Conservation (phyloP, 1,284 basidiomycete species). For the Papiliotrema fonsecae region DNA sequence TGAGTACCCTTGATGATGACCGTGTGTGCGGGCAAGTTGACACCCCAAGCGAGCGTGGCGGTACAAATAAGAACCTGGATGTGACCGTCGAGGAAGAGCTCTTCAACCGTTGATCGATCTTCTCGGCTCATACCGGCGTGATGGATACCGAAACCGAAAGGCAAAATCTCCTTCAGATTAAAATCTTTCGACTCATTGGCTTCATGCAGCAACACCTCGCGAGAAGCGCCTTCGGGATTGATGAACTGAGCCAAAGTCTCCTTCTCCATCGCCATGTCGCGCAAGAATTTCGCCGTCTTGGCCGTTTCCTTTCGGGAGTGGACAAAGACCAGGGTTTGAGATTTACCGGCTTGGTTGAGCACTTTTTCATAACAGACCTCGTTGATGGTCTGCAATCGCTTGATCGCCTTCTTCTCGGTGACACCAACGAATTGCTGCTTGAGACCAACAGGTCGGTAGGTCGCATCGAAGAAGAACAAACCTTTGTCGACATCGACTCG, state of each 20-base stretch:
- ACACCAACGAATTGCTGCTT: constrained; percentile 97
- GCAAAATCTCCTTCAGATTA: constrained; percentile 82
- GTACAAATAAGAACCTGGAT: constrained; percentile 96
- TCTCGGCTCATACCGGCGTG: constrained; percentile 98
- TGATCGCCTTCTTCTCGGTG: constrained; percentile 99
- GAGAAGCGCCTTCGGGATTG: constrained; percentile 78
- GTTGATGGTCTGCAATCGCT: constrained; percentile 96
- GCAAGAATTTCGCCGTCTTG: constrained; percentile 92
- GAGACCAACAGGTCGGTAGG: constrained; percentile 88
- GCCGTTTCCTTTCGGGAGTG: constrained; percentile 98
- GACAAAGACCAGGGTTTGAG: constrained; percentile 81
- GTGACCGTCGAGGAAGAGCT: constrained; percentile 87
- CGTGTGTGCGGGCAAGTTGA: constrained; percentile 94
- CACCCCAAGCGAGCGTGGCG: constrained; percentile 98
- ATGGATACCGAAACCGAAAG: constrained; percentile 96
- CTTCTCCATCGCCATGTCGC: constrained; percentile 93
- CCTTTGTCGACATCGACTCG: constrained; percentile 90
- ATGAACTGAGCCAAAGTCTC: constrained; percentile 95
- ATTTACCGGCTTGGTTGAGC: constrained; percentile 81
- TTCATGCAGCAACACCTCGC: constrained; percentile 82
- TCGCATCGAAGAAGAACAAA: constrained; percentile 94
- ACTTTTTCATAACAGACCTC: constrained; percentile 99
- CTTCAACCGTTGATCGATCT: constrained; percentile 89
- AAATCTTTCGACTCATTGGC: constrained; percentile 76
- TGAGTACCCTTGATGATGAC: constrained; percentile 99